These are phyloP conservation scores for Daldinia eschscholtzii DNA, from an alignment of 2,329 filamentous ascomycete genomes.

Conservation along the genomic window DNA sequence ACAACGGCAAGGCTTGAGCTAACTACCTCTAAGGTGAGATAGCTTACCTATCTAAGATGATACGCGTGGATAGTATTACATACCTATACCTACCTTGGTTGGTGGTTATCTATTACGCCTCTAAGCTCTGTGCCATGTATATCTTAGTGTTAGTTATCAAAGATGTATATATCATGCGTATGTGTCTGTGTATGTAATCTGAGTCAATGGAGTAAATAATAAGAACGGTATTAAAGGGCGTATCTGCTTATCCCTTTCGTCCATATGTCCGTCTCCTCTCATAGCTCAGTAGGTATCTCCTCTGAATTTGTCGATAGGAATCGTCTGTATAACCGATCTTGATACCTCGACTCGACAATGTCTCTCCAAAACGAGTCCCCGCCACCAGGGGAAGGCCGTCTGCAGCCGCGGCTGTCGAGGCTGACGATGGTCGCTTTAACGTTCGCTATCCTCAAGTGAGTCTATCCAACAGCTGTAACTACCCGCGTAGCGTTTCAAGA, in stretches of 20 bases:
- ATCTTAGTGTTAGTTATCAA: background rate
- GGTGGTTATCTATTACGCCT: background rate
- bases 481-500: no score
- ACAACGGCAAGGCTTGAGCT: no score
- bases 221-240: conserved; percentile 22
- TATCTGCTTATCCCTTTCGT: background rate
- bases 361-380: conserved; percentile 10
- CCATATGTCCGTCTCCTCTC: background rate
- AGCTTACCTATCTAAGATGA: no score
- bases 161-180: background rate
- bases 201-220: background rate
- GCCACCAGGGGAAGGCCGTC: conserved; percentile 48
- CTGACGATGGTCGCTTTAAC: conserved; percentile 60
- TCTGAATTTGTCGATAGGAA: background rate
- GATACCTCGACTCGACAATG: conserved; percentile 17
- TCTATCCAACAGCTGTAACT: background rate
- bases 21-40: no score
- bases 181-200: background rate
- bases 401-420: conserved; percentile 56
- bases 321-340: conserved; percentile 10
- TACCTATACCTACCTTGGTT: no score
- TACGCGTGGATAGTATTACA: no score
- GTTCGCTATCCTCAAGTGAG: conserved; percentile 60
- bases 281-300: background rate
- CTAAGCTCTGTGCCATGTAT: conserved; percentile 7